Percentiles rank a stretch among this genome's conserved stretches.
Evolutionary conservation across 2,329 filamentous ascomycete genomes (phyloP).

Genomic region (Colletotrichum abscissum): DNA sequence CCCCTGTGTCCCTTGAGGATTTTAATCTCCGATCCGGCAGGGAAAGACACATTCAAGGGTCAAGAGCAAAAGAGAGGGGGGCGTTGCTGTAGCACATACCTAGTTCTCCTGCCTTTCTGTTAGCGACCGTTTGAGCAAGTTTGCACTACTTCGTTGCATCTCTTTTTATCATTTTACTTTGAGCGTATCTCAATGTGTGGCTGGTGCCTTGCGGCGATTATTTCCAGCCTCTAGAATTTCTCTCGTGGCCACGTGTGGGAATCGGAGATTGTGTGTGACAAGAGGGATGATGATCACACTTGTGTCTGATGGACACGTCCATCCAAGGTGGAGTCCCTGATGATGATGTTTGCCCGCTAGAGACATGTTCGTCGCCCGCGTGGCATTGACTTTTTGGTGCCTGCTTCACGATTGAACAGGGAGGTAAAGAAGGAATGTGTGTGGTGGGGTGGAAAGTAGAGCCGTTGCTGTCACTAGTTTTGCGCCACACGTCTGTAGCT

Average conservation of each 20-base stretch:
- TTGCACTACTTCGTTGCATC: background rate
- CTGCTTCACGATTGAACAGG: background rate
- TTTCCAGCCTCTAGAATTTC: background rate
- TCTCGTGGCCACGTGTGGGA: background rate
- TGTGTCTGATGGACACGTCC: background rate
- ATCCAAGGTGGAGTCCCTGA: background rate
- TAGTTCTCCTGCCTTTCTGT: too few species aligned
- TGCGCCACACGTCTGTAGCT: background rate
- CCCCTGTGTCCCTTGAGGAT: background rate
- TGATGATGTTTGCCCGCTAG: background rate
- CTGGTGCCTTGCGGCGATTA: background rate
- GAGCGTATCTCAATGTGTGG: background rate
- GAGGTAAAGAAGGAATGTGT: background rate
- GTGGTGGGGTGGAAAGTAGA: conserved; percentile 16
- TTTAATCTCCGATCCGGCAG: conserved; percentile 29
- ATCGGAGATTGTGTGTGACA: background rate
- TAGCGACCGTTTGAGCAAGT: conserved; percentile 10
- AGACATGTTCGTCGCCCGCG: background rate
- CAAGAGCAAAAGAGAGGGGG: background rate
- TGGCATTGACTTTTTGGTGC: background rate
- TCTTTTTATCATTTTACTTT: background rate
- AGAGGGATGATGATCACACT: background rate
- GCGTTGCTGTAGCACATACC: too few species aligned
- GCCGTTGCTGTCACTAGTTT: background rate
- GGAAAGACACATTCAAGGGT: background rate